Percentiles rank a stretch among this genome's conserved stretches.
Conservation (phyloP, 2,329 filamentous ascomycete genomes). For the Penicillium sumatraense region DNA sequence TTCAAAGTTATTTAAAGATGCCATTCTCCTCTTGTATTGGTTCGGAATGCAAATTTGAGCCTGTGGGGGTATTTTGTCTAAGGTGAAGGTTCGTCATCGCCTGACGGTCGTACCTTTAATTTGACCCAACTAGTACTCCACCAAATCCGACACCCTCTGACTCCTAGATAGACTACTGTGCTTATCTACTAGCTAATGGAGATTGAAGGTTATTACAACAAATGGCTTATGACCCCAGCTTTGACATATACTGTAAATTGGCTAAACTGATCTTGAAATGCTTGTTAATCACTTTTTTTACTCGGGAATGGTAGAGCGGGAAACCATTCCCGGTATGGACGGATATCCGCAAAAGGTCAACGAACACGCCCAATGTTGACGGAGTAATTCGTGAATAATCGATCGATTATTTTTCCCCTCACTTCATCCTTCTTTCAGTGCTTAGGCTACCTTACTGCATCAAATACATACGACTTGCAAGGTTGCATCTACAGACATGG, state of each 20-base stretch:
- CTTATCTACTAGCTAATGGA: too few species aligned
- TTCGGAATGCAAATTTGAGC: neutral
- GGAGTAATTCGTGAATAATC: neutral
- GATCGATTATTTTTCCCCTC: neutral
- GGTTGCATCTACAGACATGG: neutral
- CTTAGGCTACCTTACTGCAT: neutral
- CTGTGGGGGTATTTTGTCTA: too few species aligned
- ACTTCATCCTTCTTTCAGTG: neutral
- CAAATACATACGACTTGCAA: neutral
- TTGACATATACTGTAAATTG: too few species aligned
- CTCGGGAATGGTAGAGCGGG: constrained; percentile 1
- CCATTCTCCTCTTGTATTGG: neutral
- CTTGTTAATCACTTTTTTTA: neutral
- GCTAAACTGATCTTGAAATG: too few species aligned
- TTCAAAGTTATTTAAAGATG: neutral
- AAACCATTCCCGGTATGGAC: neutral
- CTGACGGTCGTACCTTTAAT: too few species aligned
- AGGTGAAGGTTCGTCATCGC: too few species aligned
- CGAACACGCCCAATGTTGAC: neutral
- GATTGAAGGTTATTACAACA: too few species aligned
- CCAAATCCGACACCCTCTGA: too few species aligned
- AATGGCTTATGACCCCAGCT: too few species aligned
- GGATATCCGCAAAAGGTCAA: neutral
- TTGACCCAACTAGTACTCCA: too few species aligned
- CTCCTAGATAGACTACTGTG: too few species aligned